These are phyloP conservation scores for Citrus reticulata DNA, from an alignment of 345 rosid species.

Conservation along the genomic window DNA sequence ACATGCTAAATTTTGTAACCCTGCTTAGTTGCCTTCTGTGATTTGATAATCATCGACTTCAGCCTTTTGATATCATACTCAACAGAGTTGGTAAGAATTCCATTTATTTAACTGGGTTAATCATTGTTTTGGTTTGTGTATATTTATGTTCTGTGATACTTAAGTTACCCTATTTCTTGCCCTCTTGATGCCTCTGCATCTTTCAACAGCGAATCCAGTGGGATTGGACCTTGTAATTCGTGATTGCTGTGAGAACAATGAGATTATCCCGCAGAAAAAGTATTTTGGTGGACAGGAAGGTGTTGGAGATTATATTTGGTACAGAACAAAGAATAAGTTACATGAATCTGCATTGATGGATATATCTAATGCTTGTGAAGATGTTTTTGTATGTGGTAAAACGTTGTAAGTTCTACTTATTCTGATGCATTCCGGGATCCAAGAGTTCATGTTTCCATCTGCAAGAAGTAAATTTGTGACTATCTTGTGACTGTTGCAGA, in stretches of 20 bases:
- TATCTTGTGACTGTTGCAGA: conserved; percentile 38
- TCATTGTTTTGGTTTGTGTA: not conserved
- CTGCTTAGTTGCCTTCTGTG: not conserved
- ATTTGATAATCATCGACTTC: not conserved
- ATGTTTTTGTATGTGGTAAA: conserved; percentile 47
- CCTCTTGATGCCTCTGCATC: conserved; percentile 12
- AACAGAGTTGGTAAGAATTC: not conserved
- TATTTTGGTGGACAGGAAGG: conserved; percentile 96
- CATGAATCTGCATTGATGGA: conserved; percentile 59
- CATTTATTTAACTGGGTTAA: not conserved
- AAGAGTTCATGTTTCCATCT: not conserved
- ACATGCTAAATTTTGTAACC: not conserved
- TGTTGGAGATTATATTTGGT: conserved; percentile 80
- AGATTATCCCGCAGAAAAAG: conserved; percentile 65
- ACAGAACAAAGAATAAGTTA: conserved; percentile 58
- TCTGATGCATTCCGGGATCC: conserved; percentile 14
- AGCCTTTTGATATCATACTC: not conserved
- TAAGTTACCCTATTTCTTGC: not conserved
- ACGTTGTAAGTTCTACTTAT: conserved; percentile 56
- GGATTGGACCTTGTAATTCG: conserved; percentile 77
- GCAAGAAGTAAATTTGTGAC: not conserved
- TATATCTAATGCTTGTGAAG: conserved; percentile 44
- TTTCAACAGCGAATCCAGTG: conserved; percentile 76
- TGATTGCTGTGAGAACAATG: conserved; percentile 66
- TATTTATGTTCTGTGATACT: not conserved